phyloP scores from a whole-genome alignment of 2,329 filamentous ascomycete genomes.

The Akanthomyces lecanii region DNA sequence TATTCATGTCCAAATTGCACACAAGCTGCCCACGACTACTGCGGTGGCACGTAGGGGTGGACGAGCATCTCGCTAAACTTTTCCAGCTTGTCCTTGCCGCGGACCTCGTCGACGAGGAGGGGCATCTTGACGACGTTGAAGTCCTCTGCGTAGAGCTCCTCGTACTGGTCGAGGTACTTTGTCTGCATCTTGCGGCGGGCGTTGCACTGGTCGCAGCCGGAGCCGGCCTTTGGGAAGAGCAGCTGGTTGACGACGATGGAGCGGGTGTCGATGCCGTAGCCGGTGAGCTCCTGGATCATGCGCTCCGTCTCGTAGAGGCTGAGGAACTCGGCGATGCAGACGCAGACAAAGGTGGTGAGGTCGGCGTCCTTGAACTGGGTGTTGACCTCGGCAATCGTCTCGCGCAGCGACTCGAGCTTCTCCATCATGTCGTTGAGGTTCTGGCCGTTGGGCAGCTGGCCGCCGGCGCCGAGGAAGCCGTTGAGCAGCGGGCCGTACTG shows the following conservation, averaged over 20 bases:
- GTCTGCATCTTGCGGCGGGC: slow-evolving; percentile 96
- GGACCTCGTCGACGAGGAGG: slow-evolving; percentile 87
- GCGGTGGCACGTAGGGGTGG: slow-evolving; percentile 67
- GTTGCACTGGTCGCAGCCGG: slow-evolving; percentile 91
- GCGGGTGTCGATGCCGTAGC: slow-evolving; percentile 93
- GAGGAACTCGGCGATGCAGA: slow-evolving; percentile 96
- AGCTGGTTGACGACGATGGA: slow-evolving; percentile 98
- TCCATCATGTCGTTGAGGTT: slow-evolving; percentile 86
- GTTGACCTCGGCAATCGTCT: slow-evolving; percentile 94
- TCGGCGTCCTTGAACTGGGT: slow-evolving; percentile 96
- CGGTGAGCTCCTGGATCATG: slow-evolving; percentile 97
- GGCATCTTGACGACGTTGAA: slow-evolving; percentile 99
- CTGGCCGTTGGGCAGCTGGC: slow-evolving; percentile 79
- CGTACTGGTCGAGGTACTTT: slow-evolving; percentile 98
- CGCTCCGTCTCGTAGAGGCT: slow-evolving; percentile 97
- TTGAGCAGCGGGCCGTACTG: slow-evolving; percentile 97
- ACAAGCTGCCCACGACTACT: slow-evolving; percentile 24
- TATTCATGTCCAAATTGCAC: neutral
- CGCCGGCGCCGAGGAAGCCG: slow-evolving; percentile 77
- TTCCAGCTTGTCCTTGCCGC: slow-evolving; percentile 90
- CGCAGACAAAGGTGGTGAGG: slow-evolving; percentile 94
- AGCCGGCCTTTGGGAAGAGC: slow-evolving; percentile 81
- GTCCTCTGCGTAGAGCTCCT: slow-evolving; percentile 90
- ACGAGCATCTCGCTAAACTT: slow-evolving; percentile 85
- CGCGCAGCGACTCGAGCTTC: slow-evolving; percentile 89